These are phyloP conservation scores for Monilinia polystroma DNA, from an alignment of 2,329 filamentous ascomycete species.

Conservation along the genomic window DNA sequence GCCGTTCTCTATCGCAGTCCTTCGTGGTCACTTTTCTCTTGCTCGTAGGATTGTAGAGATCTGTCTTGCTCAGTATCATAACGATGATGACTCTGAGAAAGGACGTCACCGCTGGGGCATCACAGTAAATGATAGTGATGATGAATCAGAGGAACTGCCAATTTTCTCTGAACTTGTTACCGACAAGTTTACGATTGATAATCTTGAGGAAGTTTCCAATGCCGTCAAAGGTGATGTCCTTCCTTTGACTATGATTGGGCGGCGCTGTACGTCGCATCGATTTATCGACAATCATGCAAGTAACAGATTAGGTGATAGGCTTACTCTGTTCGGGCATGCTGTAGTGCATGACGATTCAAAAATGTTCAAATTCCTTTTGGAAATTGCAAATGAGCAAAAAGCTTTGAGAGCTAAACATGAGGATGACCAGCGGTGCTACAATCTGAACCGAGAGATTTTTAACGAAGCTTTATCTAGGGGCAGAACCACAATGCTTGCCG, in stretches of 20 bases:
- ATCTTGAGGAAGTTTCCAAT: slow-evolving; percentile 67
- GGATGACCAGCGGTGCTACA: slow-evolving; percentile 37
- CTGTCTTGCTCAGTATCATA: slow-evolving; percentile 63
- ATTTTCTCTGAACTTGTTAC: slow-evolving; percentile 59
- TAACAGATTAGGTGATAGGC: not conserved
- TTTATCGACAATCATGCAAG: slow-evolving; percentile 35
- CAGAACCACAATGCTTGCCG: slow-evolving; percentile 56
- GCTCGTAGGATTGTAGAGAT: slow-evolving; percentile 70
- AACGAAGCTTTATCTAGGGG: slow-evolving; percentile 47
- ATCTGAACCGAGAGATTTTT: slow-evolving; percentile 43
- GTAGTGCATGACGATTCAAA: slow-evolving; percentile 32
- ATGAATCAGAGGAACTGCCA: slow-evolving; percentile 41
- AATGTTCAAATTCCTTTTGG: slow-evolving; percentile 37
- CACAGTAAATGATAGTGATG: slow-evolving; percentile 46
- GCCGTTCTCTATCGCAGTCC: slow-evolving; percentile 67
- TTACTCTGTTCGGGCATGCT: slow-evolving; percentile 29
- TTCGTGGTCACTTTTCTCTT: slow-evolving; percentile 62
- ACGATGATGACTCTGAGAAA: slow-evolving; percentile 43
- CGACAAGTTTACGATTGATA: slow-evolving; percentile 71
- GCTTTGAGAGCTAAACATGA: slow-evolving; percentile 33
- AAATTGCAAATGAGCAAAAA: slow-evolving; percentile 34
- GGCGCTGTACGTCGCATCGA: slow-evolving; percentile 40
- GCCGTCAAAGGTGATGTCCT: slow-evolving; percentile 63
- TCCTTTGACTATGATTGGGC: slow-evolving; percentile 54
- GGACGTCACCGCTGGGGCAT: slow-evolving; percentile 42